Percentiles rank a stretch among this genome's conserved stretches.
These are phyloP conservation scores for Globisporangium abappressorium DNA, from an alignment of 352 stramenopile genomes.

Conservation along the genomic window DNA sequence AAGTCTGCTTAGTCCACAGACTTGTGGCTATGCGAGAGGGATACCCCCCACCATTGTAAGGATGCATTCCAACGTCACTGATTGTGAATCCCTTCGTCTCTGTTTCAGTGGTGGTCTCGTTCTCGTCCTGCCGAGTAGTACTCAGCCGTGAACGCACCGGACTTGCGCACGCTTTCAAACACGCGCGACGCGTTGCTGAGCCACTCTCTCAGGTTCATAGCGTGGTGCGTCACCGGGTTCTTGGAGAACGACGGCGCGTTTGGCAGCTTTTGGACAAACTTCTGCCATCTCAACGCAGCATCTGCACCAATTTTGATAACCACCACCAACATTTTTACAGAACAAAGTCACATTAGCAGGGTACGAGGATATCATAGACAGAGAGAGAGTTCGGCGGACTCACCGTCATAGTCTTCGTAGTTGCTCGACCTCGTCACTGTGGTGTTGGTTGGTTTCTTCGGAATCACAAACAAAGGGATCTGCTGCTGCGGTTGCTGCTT, in stretches of 20 bases:
- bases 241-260: conserved; percentile 23
- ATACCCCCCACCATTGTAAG: background rate
- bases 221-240: conserved; percentile 8
- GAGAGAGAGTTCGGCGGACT: conserved; percentile 5
- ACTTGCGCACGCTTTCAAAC: conserved; percentile 70
- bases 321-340: background rate
- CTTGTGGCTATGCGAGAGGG: too few relatives aligned
- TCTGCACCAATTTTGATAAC: conserved; percentile 5
- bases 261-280: conserved; percentile 18
- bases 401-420: conserved; percentile 32
- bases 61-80: background rate
- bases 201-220: conserved; percentile 72
- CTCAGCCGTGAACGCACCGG: conserved; percentile 51
- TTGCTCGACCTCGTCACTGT: conserved; percentile 9
- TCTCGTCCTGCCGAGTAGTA: conserved; percentile 22
- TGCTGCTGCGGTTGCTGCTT: conserved; percentile 9
- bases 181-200: conserved; percentile 65
- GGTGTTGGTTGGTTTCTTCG: conserved; percentile 3
- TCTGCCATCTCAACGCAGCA: conserved; percentile 13
- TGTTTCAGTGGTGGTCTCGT: conserved; percentile 38
- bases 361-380: background rate
- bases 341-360: background rate
- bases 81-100: background rate
- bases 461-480: conserved; percentile 15
- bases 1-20: too few relatives aligned